Evolutionary conservation across 371 early-diverging fungal genomes (phyloP), one percentile per base, ranked within the genome.

Genomic region (Mucor plumbeus): DNA sequence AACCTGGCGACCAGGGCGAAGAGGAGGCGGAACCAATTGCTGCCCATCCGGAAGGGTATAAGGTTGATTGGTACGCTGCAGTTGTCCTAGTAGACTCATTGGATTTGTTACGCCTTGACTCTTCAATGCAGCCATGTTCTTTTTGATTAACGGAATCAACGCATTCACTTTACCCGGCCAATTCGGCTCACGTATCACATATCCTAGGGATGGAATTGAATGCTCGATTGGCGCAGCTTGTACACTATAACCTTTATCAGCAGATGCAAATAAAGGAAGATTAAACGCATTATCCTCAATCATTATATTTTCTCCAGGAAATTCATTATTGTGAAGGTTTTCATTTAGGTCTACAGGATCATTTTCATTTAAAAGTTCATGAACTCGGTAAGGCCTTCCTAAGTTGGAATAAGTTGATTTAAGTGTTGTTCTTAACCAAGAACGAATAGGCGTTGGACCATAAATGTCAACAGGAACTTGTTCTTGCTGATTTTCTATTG

Each of bases 171-270:
- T 82, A 0, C 88, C 88, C 0, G 76, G 77, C 10, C 62, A 36
- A 11, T 62, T 62, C 8, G 77, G 78, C 63, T 87, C 87, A 7
- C 66, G 64, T n/a, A 87, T 60, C 0, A 84, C 70, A 68, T 74
- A 89, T 1, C 88, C 89, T 5, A 87, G 63, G 0, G 84, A 77
- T 0, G 89, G 84, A 50, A 87, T 81, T 0, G 85, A 82, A 64
- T 89, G 88, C 7, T 63, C 47, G 31, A 87, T 85, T 1, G 82
- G 77, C 1, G 77, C 76, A 2, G 82, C 85, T 14, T 61, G 57
- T 0, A 87, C 83, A 19, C 64, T 67, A 54, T 75, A 77, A 0
- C 59, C 56, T 3, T 57, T 62, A 14, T 67, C 43, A 5, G 36
- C 62, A 7, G 59, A 58, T 10, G 5, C 11, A 21, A 21, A 64